phyloP scores from a whole-genome alignment of 2,329 filamentous ascomycete genomes.

The Fusarium sp. region DNA sequence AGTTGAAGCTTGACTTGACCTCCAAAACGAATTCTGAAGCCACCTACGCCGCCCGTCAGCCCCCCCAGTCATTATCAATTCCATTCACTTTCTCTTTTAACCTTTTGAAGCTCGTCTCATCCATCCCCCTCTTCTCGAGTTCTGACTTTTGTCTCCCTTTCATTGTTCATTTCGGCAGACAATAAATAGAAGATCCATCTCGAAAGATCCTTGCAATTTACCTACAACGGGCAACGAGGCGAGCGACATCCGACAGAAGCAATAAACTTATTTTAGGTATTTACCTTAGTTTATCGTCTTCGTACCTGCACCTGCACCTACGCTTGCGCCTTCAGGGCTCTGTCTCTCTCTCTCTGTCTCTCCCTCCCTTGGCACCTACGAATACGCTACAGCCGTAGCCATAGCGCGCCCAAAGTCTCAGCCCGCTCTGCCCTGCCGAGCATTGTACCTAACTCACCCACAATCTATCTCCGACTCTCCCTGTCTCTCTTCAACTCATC shows the following conservation, averaged over 20 bases:
- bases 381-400: constrained; percentile 23
- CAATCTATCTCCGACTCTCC: neutral
- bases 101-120: neutral
- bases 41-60: constrained; percentile 31
- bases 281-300: neutral
- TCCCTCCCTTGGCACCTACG: constrained; percentile 14
- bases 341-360: neutral
- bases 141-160: constrained; percentile 15
- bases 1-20: constrained; percentile 9
- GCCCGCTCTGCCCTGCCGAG: constrained; percentile 20
- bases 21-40: constrained; percentile 14
- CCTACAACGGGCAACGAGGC: constrained; percentile 10
- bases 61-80: constrained; percentile 25
- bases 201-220: constrained; percentile 13
- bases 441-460: neutral
- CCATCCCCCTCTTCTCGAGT: constrained; percentile 2
- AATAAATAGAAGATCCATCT: constrained; percentile 26
- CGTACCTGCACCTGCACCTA: neutral
- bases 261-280: constrained; percentile 3
- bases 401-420: constrained; percentile 29
- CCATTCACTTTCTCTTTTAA: neutral
- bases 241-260: constrained; percentile 27
- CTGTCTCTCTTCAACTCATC: neutral
- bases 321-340: neutral
- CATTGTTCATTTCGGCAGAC: constrained; percentile 28